Percentiles rank a stretch among this genome's conserved stretches.
Conservation (phyloP, 768 basidiomycete genomes). For the Pilatotrama ljubarskyi region DNA sequence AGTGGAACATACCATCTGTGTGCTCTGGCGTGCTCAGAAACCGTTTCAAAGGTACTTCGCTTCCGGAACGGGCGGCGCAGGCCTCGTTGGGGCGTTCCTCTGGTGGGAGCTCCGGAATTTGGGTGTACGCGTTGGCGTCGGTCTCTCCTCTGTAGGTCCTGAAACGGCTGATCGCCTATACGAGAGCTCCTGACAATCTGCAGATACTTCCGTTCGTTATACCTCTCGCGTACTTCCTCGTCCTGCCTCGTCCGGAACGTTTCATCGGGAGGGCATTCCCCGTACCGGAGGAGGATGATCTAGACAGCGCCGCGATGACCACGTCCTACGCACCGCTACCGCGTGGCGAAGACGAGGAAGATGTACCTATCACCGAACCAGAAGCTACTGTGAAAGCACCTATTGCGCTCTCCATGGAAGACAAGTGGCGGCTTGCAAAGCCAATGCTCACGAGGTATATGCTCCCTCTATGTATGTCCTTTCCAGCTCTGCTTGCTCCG, state of each 20-base stretch:
- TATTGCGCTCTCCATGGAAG: constrained; percentile 56
- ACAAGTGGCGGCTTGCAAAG: constrained; percentile 81
- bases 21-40: background rate
- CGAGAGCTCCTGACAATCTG: background rate
- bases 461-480: constrained; percentile 82
- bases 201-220: constrained; percentile 84
- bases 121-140: constrained; percentile 82
- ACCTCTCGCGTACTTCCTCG: constrained; percentile 71
- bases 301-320: constrained; percentile 2
- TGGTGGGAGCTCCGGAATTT: constrained; percentile 93
- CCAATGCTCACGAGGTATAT: constrained; percentile 84
- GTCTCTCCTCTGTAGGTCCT: constrained; percentile 70
- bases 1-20: constrained; percentile 17
- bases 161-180: background rate
- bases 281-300: constrained; percentile 40
- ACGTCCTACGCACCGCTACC: constrained; percentile 7
- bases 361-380: background rate
- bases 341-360: constrained; percentile 4
- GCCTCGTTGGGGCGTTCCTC: constrained; percentile 85
- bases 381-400: constrained; percentile 6
- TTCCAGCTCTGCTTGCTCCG: background rate
- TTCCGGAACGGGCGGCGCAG: constrained; percentile 92
- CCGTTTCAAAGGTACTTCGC: constrained; percentile 74
- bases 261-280: constrained; percentile 47
- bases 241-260: constrained; percentile 64